Evolutionary conservation across 331 rosid genomes (phyloP), one percentile per base, ranked within the genome.

Genomic region (Rosa hybrid): DNA sequence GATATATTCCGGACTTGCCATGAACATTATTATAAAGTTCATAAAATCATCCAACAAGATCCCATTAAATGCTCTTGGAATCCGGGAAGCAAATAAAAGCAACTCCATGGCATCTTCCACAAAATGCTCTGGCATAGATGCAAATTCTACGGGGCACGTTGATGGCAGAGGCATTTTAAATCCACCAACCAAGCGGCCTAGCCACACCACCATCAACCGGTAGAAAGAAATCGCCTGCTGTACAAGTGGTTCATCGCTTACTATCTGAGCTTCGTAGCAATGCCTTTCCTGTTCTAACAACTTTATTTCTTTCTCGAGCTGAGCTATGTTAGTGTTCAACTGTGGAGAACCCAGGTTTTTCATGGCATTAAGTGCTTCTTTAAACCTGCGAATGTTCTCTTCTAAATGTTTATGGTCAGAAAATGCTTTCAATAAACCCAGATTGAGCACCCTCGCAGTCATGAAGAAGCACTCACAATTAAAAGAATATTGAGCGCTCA

Each of bases 41-140:
- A 93, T 90, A 83, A 93, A 96, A 75, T 93, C 98, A 79, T 96
- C 99, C 98, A 96, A 88, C 78, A 90, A 82, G 48, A 87, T 87
- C 53, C 99, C 99, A 74, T 90, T 96, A 79, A 93, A 91, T 71
- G 97, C 99, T 87, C 84, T 93, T 44, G 97, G 98, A 79, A 96
- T 93, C 81, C 94, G 84, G 41, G 99, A 93, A 82, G 97, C 99
- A 89, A 93, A 91, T 76, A 93, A 89, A 72, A 93, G 89, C 87
- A 96, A 90, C 77, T 93, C 99, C 99, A 93, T 89, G 80, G 98
- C 97, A 87, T 96, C 99, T 86, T 93, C 99, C 79, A 96, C 90
- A 93, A 93, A 96, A 90, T 93, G 99, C 81, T 96, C 97, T 1
- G 98, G 98, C 98, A 96, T 88, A 68, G 88, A 86, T 5, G 99